phyloP scores from a whole-genome alignment of 2,329 filamentous ascomycete genomes.

The Didymella segeticola region DNA sequence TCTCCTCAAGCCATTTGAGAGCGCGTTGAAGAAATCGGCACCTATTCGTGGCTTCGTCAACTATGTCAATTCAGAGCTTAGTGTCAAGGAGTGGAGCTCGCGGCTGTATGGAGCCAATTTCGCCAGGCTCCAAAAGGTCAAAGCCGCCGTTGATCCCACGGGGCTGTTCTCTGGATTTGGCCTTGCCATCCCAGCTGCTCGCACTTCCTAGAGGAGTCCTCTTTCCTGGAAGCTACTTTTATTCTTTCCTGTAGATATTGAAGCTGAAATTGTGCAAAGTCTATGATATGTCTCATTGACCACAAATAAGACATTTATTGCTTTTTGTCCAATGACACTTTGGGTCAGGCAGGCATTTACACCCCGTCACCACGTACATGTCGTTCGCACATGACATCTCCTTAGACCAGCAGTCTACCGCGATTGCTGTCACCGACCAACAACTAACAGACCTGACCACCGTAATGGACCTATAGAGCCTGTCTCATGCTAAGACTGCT shows the following conservation, averaged over 20 bases:
- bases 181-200: slow-evolving; percentile 16
- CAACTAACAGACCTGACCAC: no score
- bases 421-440: no score
- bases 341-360: no score
- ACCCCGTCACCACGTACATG: no score
- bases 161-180: slow-evolving; percentile 22
- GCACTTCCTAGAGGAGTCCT: neutral
- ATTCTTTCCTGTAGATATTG: neutral
- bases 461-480: no score
- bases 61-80: slow-evolving; percentile 27
- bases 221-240: neutral
- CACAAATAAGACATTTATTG: no score
- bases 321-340: no score
- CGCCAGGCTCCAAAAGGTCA: slow-evolving; percentile 22
- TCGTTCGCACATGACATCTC: no score
- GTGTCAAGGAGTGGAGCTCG: slow-evolving; percentile 22
- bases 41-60: slow-evolving; percentile 27
- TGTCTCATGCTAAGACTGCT: no score
- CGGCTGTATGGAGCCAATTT: slow-evolving; percentile 25
- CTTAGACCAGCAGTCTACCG: no score
- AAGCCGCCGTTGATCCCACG: slow-evolving; percentile 20
- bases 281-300: no score
- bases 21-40: slow-evolving; percentile 17
- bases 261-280: no score
- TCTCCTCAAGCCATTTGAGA: slow-evolving; percentile 24